Conservation (phyloP, 345 rosid species). For the Lepidium sativum region DNA sequence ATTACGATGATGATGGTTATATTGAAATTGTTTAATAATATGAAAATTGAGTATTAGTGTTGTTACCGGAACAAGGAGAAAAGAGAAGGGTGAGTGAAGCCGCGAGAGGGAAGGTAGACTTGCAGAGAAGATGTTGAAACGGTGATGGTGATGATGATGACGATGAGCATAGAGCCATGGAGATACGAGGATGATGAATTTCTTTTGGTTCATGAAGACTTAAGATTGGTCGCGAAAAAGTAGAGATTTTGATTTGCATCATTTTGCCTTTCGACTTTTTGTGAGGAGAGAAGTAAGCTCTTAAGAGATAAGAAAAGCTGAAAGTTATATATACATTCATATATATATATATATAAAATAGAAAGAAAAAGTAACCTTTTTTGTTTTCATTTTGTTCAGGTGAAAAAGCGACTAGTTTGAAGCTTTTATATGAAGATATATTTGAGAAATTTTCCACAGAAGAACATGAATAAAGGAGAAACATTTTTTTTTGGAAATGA, state of each 20-base stretch:
- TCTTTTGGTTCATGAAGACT: slow-evolving; percentile 14
- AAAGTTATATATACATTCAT: not conserved
- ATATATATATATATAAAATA: not conserved
- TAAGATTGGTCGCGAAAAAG: slow-evolving; percentile 22
- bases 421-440: not conserved
- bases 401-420: not conserved
- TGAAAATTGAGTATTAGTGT: not conserved
- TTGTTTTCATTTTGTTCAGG: not conserved
- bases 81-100: slow-evolving; percentile 64
- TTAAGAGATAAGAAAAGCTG: slow-evolving; percentile 8
- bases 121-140: slow-evolving; percentile 21
- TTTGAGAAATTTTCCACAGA: too few relatives aligned
- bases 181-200: slow-evolving; percentile 20
- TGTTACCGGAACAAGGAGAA: slow-evolving; percentile 56
- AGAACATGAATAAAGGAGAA: too few relatives aligned
- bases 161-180: slow-evolving; percentile 15
- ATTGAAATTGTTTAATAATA: not conserved
- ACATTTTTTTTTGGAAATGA: not conserved
- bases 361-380: not conserved
- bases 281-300: slow-evolving; percentile 25
- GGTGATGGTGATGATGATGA: slow-evolving; percentile 18
- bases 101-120: slow-evolving; percentile 49
- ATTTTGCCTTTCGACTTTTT: slow-evolving; percentile 20
- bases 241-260: slow-evolving; percentile 31
- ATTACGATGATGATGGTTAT: not conserved